phyloP scores from a whole-genome alignment of 306 rosid species.

The Vicia sativa region DNA sequence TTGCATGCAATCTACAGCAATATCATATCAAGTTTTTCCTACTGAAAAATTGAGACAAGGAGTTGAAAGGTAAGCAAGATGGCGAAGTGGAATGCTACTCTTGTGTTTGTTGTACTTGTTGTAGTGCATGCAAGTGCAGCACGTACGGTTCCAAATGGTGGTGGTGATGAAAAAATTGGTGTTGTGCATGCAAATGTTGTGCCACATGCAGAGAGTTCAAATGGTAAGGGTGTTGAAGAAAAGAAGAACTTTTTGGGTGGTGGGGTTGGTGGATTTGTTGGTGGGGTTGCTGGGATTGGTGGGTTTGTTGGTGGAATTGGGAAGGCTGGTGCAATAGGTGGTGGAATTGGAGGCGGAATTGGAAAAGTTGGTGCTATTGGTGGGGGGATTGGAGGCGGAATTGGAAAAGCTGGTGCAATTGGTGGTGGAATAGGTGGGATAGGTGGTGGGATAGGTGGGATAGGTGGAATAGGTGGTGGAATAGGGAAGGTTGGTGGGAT shows the following conservation, averaged over 20 bases:
- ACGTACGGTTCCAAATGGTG: slow-evolving; percentile 49
- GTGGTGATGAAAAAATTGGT: slow-evolving; percentile 27
- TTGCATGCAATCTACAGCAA: slow-evolving; percentile 32
- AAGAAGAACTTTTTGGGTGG: slow-evolving; percentile 64
- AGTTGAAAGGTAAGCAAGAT: slow-evolving; percentile 36
- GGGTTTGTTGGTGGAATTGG: slow-evolving; percentile 39
- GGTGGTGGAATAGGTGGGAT: slow-evolving; percentile 15
- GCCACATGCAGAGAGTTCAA: slow-evolving; percentile 34
- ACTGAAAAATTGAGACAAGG: not conserved
- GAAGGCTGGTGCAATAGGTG: slow-evolving; percentile 15
- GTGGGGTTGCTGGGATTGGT: slow-evolving; percentile 31
- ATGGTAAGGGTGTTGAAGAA: slow-evolving; percentile 37
- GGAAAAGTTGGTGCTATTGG: slow-evolving; percentile 33
- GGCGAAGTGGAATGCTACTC: slow-evolving; percentile 37
- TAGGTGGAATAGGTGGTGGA: slow-evolving; percentile 11
- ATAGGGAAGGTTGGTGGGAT: slow-evolving; percentile 22
- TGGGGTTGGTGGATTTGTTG: slow-evolving; percentile 64
- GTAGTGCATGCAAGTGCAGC: slow-evolving; percentile 49
- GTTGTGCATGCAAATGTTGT: slow-evolving; percentile 51
- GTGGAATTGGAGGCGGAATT: slow-evolving; percentile 31
- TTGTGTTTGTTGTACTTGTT: slow-evolving; percentile 40
- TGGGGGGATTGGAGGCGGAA: slow-evolving; percentile 15
- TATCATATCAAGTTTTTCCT: slow-evolving; percentile 1
- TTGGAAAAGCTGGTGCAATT: slow-evolving; percentile 29
- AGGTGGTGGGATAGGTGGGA: slow-evolving; percentile 25